A percentile compares a stretch with the other conserved stretches of the same genome.
Conservation (phyloP, 2,329 filamentous ascomycete genomes). For the Madurella mycetomatis region DNA sequence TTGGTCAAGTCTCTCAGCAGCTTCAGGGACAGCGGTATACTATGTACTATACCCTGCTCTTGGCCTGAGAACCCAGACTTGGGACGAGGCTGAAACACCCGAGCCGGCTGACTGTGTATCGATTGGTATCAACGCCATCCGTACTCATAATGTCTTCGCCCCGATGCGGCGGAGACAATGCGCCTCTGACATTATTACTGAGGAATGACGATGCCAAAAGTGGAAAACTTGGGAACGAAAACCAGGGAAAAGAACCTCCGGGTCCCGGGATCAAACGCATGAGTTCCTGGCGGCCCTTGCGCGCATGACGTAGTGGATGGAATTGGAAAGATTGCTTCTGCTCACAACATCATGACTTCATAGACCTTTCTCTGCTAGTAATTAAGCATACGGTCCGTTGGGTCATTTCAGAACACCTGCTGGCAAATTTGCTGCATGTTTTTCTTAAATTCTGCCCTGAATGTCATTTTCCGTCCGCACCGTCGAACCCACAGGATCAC, state of each 20-base stretch:
- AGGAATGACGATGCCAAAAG: background rate
- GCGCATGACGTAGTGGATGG: background rate
- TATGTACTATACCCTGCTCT: background rate
- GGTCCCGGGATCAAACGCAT: background rate
- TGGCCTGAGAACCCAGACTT: background rate
- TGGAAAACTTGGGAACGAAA: background rate
- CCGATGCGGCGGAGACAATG: too few relatives aligned
- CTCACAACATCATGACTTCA: background rate
- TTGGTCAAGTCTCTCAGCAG: too few relatives aligned
- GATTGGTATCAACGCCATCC: too few relatives aligned
- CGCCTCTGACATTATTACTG: background rate
- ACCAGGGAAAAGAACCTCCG: background rate
- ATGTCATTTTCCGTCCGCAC: background rate
- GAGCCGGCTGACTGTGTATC: too few relatives aligned
- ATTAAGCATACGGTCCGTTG: background rate
- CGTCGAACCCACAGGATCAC: background rate
- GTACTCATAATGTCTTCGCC: too few relatives aligned
- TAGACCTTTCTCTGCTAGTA: background rate
- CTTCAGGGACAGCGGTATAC: too few relatives aligned
- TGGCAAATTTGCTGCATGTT: background rate
- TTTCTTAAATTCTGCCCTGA: background rate
- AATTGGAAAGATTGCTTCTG: background rate
- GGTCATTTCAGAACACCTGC: background rate
- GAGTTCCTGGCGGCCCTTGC: background rate
- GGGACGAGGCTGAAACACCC: background rate